Base-by-base conservation (phyloP, 352 stramenopile genomes). In the Hyaloperonospora brassicae region DNA sequence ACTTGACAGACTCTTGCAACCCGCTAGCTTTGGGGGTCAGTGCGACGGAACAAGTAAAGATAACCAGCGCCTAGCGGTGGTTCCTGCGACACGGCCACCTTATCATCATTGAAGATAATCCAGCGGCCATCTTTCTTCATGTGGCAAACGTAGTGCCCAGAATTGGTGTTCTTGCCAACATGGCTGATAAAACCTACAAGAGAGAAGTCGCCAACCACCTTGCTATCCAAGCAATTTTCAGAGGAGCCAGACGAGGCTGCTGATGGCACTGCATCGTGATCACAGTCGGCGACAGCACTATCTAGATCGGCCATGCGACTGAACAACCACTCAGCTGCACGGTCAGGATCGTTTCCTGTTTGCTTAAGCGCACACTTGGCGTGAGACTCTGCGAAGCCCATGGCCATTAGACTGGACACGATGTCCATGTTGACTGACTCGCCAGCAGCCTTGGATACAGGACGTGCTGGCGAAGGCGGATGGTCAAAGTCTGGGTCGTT, bases 51-150 rank as follows among this genome's bases (percentile, higher is more conserved):
- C 22, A 98, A 67, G 75, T 99, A 99, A 31, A 99, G 73, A 68
- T 98, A 98, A 21, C 94, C 96, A 62, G 95, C 82, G n/a, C 84
- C 77, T 49, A 98, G 79, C 7, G 96, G 96, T 21, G 96, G 93
- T 51, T 93, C 79, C 55, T 97, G 80, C 5, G 93, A 98, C 2
- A 97, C 56, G 23, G 94, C 95, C 13, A 98, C 94, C 70, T 99
- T 99, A 69, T 98, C 90, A 62, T 99, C 97, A 70, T 99, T 98
- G 67, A 98, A 99, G 61, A 99, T 98, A 42, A 98, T 76, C 96
- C 96, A 99, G 54, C 89, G 84, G 6, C 84, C 89, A 14, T 97
- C 68, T 62, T 98, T 98, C 70, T 98, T 98, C 67, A 99, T 86
- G 70, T 99, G 96, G 36, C 84, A 92, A 24, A 99, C 95, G 70